Evolutionary conservation across 257 asterid genomes (phyloP), one percentile per base, ranked within the genome.

Genomic region (Solanum pinnatisectum): DNA sequence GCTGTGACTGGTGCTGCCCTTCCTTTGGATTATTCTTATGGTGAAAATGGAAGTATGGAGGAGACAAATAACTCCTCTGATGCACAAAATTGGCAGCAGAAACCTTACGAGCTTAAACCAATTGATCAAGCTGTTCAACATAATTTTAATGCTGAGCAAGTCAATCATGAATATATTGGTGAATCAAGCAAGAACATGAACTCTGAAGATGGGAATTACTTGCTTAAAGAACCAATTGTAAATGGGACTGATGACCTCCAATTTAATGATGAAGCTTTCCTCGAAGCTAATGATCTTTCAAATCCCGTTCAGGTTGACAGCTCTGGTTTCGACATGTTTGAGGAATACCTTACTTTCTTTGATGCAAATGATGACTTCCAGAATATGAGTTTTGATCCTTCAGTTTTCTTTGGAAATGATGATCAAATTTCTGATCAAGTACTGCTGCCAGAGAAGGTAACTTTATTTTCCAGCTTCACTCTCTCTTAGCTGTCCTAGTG

Each of bases 201-300:
- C 85, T 68, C 88, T 30, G 96, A 92, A 83, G 94, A 89, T 83
- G 49, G 90, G 87, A 94, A 93, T 89, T 94, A 83, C 95, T 89
- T 92, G 84, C 97, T 90, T 67, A 95, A 92, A 90, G 94, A 94
- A 88, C 95, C 98, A 88, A 91, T 89, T 87, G 27, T 91, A 83
- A 94, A 94, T 91, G 88, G 94, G 56, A 35, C 89, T 14, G 93
- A 89, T 67, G 77, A 89, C 72, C 90, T 89, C 89, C 91, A 85
- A 65, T 94, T 89, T 89, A 93, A 89, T 39, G 92, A 89, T 84
- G 96, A 93, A 73, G 94, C 95, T 81, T 94, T 93, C 87, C 89
- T 94, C 74, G 98, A 96, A 90, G 91, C 98, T 71, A 91, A 92
- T 87, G 98, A 97, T 91, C 94, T 97, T 44, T 42, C 93, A 30